A percentile compares a stretch with the other conserved stretches of the same genome.
phyloP scores from a whole-genome alignment of 495 filamentous ascomycete species.

The Rhizodiscina lignyota region DNA sequence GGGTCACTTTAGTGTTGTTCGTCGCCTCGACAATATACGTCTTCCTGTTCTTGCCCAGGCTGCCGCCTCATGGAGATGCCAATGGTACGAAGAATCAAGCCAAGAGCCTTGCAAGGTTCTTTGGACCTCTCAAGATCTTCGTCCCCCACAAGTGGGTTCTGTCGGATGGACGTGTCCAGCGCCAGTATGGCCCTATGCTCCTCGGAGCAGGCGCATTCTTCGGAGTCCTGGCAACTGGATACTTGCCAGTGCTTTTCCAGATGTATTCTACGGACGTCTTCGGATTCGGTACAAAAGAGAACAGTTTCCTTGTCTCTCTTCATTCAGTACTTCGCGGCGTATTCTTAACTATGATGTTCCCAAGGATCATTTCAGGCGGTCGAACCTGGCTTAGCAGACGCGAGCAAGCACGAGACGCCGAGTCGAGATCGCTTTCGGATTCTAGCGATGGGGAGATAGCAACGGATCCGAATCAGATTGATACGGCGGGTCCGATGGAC shows the following conservation, averaged over 20 bases:
- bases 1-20: constrained; percentile 31
- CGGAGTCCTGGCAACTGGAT: constrained; percentile 37
- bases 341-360: too few relatives aligned
- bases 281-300: constrained; percentile 33
- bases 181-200: constrained; percentile 33
- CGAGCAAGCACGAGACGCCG: not conserved
- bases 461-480: constrained; percentile 8
- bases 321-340: too few relatives aligned
- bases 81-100: constrained; percentile 1
- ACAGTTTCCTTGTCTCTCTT: too few relatives aligned
- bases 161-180: constrained; percentile 22
- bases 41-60: constrained; percentile 22
- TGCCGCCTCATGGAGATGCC: constrained; percentile 18
- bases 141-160: constrained; percentile 28
- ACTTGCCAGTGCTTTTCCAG: constrained; percentile 24
- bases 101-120: constrained; percentile 26
- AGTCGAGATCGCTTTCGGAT: not conserved
- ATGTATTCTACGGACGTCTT: constrained; percentile 32
- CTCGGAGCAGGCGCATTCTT: constrained; percentile 37
- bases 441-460: constrained; percentile 6
- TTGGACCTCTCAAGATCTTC: constrained; percentile 36
- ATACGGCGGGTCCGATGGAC: constrained; percentile 23
- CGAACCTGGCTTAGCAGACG: constrained; percentile 26
- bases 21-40: constrained; percentile 24
- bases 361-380: too few relatives aligned